A percentile compares a stretch with the other conserved stretches of the same genome.
Conservation (phyloP, 495 filamentous ascomycete genomes). For the Astrocystis sublimbata region DNA sequence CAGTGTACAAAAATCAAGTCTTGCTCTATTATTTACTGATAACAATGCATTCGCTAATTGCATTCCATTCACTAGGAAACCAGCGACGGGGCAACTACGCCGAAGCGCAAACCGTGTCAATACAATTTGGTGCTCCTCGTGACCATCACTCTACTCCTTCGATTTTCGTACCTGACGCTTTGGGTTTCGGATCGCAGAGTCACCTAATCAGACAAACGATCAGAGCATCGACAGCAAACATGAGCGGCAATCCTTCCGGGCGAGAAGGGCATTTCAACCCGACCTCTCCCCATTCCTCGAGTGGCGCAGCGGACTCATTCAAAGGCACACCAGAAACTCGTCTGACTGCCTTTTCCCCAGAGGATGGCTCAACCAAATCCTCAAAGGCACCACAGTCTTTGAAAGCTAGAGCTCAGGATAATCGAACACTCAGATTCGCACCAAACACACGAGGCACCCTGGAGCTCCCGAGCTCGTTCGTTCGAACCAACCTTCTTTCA, state of each 20-base stretch:
- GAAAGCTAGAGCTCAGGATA: conserved; percentile 22
- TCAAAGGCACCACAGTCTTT: conserved; percentile 31
- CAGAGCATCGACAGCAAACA: conserved; percentile 14
- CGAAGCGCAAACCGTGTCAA: not conserved
- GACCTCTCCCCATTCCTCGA: conserved; percentile 60
- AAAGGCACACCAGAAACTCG: conserved; percentile 65
- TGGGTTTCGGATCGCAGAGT: not conserved
- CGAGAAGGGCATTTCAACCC: conserved; percentile 45
- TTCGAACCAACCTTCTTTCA: conserved; percentile 18
- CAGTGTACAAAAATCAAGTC: not conserved
- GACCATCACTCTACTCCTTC: not conserved
- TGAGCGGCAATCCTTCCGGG: conserved; percentile 28
- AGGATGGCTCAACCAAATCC: conserved; percentile 47
- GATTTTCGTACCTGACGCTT: not conserved
- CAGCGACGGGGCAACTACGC: not conserved
- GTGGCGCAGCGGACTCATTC: conserved; percentile 53
- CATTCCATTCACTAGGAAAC: not conserved
- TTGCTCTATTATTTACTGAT: not conserved
- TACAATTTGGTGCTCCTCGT: not conserved
- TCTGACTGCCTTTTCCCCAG: conserved; percentile 64
- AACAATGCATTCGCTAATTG: not conserved
- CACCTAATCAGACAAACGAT: not conserved
- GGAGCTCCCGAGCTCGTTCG: conserved; percentile 21
- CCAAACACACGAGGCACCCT: conserved; percentile 20
- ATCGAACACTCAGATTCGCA: conserved; percentile 22